Base-by-base conservation (phyloP, 768 basidiomycete genomes). In the Phallus indusiatus region DNA sequence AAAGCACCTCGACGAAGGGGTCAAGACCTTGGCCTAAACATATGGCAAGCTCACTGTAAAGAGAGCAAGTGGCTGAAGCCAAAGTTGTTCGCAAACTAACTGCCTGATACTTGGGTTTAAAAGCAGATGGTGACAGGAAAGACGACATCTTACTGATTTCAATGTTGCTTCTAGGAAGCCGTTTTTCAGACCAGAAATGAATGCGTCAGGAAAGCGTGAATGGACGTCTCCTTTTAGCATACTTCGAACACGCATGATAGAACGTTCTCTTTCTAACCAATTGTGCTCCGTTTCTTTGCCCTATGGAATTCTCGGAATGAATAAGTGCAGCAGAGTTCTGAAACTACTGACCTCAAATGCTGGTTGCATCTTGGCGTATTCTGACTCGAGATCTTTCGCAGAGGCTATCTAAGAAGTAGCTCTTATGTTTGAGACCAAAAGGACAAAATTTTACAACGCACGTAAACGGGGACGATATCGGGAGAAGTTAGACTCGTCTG, bases 271-370 rank as follows among this genome's bases (percentile, higher is more conserved):
- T 28, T 77, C 74, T 47, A 81, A 77, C 95, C 95, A 99, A 65
- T 99, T 99, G 63, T 94, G 90, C 68, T 99, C 95, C 0, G 89
- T 88, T 73, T 99, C 95, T 73, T 83, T 95, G n/a, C 95, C 96
- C 87, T 93, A 62, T 2, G 57, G 50, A 50, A n/a, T 34, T 12
- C 16, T 53, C 8, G n/a, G 18, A 47, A 20, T 46, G 53, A 18
- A 20, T 59, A 37, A 47, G 35, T n/a, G 35, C 35, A 49, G n/a
- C 48, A 54, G 16, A 55, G 55, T 56, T 36, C 58, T 54, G 55
- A 37, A 17, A 9, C n/a, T 28, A 65, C 75, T 53, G 66, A 86
- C 91, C 73, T 91, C 90, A 66, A 96, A 98, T 34, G 78, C 73
- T 55, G 88, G 86, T 18, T 78, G 68, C 87, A 97, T 94, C 10